Conservation (phyloP, 2,329 filamentous ascomycete species). For the Ceratocystis eucalypticola region DNA sequence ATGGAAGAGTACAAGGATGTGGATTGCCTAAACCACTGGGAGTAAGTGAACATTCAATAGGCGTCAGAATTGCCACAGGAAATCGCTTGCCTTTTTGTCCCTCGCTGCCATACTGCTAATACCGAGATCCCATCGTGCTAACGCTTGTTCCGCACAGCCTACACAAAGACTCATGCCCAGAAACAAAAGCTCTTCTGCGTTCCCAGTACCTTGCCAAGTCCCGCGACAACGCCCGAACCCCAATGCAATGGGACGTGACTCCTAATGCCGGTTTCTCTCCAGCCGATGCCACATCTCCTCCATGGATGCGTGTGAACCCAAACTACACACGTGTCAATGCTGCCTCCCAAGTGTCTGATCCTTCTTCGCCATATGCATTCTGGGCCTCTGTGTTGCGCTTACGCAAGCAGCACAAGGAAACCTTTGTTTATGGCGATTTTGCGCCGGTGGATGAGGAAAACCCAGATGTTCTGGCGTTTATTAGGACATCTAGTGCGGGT, state of each 20-base stretch:
- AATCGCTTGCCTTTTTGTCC: neutral
- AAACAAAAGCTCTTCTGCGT: slow-evolving; percentile 28
- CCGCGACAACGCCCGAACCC: slow-evolving; percentile 56
- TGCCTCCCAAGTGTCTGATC: slow-evolving; percentile 35
- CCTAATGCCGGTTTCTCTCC: slow-evolving; percentile 52
- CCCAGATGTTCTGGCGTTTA: slow-evolving; percentile 30
- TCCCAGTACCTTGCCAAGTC: slow-evolving; percentile 43
- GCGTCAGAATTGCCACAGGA: no score
- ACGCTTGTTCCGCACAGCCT: slow-evolving; percentile 23
- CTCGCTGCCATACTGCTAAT: neutral
- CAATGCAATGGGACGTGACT: slow-evolving; percentile 55
- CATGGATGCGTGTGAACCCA: slow-evolving; percentile 61
- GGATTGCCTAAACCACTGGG: slow-evolving; percentile 41
- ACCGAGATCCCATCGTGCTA: neutral
- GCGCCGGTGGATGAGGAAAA: slow-evolving; percentile 23
- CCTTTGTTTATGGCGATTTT: slow-evolving; percentile 52
- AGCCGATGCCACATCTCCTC: slow-evolving; percentile 28
- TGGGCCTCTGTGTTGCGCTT: slow-evolving; percentile 47
- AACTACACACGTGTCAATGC: slow-evolving; percentile 51
- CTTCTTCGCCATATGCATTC: slow-evolving; percentile 43
- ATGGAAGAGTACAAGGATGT: slow-evolving; percentile 58
- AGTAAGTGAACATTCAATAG: slow-evolving; percentile 24
- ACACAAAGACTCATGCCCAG: slow-evolving; percentile 28
- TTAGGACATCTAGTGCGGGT: slow-evolving; percentile 25
- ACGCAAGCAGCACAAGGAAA: slow-evolving; percentile 46